These are phyloP conservation scores for Pythium myriotylum DNA, from an alignment of 352 stramenopile genomes.

Conservation along the genomic window DNA sequence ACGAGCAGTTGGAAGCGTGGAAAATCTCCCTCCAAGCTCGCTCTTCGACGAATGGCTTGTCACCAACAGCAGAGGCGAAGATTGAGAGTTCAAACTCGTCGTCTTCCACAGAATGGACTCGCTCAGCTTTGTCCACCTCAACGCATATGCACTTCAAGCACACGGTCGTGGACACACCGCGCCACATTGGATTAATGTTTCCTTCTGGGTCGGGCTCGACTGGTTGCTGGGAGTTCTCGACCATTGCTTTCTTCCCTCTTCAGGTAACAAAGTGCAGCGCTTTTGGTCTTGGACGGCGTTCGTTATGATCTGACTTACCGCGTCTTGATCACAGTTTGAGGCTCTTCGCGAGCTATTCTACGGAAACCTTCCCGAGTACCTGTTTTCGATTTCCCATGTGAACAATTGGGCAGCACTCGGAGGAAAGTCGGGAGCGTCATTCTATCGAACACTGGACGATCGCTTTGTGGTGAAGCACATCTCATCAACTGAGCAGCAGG, in stretches of 20 bases:
- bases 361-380: conserved; percentile 56
- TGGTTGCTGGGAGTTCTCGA: conserved; percentile 71
- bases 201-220: conserved; percentile 33
- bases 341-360: conserved; percentile 92
- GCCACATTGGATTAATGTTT: conserved; percentile 61
- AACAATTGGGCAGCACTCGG: conserved; percentile 93
- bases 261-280: conserved; percentile 46
- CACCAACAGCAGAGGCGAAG: conserved; percentile 2
- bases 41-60: neutral
- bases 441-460: conserved; percentile 95
- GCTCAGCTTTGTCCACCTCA: conserved; percentile 53
- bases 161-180: conserved; percentile 50
- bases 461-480: conserved; percentile 99
- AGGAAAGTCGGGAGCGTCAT: conserved; percentile 97
- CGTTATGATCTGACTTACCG: too few relatives aligned
- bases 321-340: conserved; percentile 72
- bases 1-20: conserved; percentile 69
- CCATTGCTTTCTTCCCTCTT: conserved; percentile 74
- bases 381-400: conserved; percentile 86
- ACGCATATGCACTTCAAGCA: conserved; percentile 67
- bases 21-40: conserved; percentile 54
- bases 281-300: too few relatives aligned
- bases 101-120: conserved; percentile 68
- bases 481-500: conserved; percentile 97
- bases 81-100: conserved; percentile 10